These are phyloP conservation scores for Pelargonium fulgidum DNA, from an alignment of 441 rosid genomes.

Conservation along the genomic window DNA sequence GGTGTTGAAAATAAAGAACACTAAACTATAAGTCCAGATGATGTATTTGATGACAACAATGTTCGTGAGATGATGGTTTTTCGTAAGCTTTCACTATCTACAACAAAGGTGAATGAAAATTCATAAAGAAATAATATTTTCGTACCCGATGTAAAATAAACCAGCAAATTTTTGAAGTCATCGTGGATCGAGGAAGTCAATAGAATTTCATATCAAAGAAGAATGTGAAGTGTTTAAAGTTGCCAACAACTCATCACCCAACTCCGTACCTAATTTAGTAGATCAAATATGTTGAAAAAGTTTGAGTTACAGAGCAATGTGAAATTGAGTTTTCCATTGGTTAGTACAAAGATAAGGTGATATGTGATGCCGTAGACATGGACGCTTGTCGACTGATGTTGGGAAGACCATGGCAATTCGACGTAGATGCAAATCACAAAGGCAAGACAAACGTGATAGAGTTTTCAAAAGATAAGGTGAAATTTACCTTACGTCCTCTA, in stretches of 20 bases:
- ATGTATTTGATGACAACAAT: not conserved
- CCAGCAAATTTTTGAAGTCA: not conserved
- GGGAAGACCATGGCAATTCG: not conserved
- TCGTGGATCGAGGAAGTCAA: not conserved
- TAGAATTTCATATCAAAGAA: not conserved
- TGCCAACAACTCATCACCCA: not conserved
- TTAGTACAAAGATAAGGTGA: not conserved
- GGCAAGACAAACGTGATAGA: not conserved
- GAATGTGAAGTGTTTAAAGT: not conserved
- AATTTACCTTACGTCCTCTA: not conserved
- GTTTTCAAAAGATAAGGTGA: not conserved
- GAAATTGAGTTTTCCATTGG: not conserved
- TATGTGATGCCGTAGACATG: not conserved
- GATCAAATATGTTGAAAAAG: not conserved
- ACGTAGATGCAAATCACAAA: not conserved
- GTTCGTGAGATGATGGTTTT: not conserved
- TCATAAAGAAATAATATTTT: not conserved
- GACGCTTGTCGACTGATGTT: not conserved
- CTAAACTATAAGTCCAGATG: not conserved
- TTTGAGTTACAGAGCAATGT: not conserved
- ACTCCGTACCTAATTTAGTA: not conserved
- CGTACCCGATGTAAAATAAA: not conserved
- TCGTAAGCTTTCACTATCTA: not conserved
- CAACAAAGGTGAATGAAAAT: not conserved
- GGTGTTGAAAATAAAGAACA: not conserved